Conservation (phyloP, 345 rosid genomes). For the Gossypium longicalyx region DNA sequence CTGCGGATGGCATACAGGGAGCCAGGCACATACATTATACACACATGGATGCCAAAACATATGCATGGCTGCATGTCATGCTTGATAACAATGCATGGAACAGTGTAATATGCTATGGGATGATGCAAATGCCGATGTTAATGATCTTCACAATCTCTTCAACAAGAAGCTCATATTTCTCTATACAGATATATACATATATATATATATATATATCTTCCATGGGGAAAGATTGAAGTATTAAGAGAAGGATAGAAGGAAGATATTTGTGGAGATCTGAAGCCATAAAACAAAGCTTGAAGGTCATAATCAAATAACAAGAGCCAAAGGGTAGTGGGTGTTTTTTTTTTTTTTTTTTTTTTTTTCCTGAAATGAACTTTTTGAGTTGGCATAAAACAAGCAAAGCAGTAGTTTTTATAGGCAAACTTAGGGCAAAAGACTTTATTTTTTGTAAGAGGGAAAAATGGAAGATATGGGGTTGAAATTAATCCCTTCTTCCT, state of each 20-base stretch:
- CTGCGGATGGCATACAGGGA: constrained; percentile 95
- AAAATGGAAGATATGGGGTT: constrained; percentile 33
- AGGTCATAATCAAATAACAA: constrained; percentile 24
- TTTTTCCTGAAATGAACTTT: not conserved
- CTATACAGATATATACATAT: not conserved
- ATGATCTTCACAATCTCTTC: too few species aligned
- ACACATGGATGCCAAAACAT: constrained; percentile 13
- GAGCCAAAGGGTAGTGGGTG: not conserved
- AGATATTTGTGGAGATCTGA: constrained; percentile 21
- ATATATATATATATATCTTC: not conserved
- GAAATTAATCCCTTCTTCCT: constrained; percentile 20
- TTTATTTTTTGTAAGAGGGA: constrained; percentile 38
- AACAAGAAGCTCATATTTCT: too few species aligned
- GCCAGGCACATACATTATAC: constrained; percentile 63
- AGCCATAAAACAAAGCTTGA: constrained; percentile 9
- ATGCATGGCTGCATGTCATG: constrained; percentile 13
- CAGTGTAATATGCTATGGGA: not conserved
- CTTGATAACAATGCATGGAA: not conserved
- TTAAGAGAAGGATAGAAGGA: not conserved
- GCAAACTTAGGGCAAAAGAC: not conserved
- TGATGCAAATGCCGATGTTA: not conserved
- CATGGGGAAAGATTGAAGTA: not conserved
- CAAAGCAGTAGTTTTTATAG: constrained; percentile 19
- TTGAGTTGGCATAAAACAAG: constrained; percentile 35
- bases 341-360: not conserved